Percentiles rank a stretch among this genome's conserved stretches.
These are phyloP conservation scores for Malus sieversii DNA, from an alignment of 306 rosid species.

Conservation along the genomic window DNA sequence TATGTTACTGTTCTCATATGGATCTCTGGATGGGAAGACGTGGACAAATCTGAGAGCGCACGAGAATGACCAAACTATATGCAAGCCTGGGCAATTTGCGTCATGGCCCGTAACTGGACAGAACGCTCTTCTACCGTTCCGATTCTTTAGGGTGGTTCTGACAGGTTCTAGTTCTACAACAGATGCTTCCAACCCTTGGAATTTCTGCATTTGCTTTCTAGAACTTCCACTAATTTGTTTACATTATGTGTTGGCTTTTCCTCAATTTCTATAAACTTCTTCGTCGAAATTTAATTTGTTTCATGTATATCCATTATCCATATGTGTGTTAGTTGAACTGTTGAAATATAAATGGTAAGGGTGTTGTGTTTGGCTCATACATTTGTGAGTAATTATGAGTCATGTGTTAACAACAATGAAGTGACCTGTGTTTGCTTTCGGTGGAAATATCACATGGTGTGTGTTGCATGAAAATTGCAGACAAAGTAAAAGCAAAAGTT, in stretches of 20 bases:
- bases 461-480: too few relatives aligned
- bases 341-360: background rate
- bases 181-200: constrained; percentile 67
- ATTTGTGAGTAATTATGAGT: too few relatives aligned
- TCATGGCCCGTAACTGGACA: constrained; percentile 76
- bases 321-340: background rate
- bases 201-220: constrained; percentile 66
- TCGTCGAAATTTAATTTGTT: background rate
- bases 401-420: too few relatives aligned
- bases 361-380: too few relatives aligned
- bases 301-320: background rate
- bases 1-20: constrained; percentile 28
- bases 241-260: background rate
- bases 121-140: constrained; percentile 67
- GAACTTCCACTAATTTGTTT: constrained; percentile 51
- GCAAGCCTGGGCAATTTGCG: constrained; percentile 89
- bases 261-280: background rate
- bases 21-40: constrained; percentile 75
- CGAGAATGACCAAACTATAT: constrained; percentile 65
- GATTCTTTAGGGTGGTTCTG: constrained; percentile 63
- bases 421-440: too few relatives aligned
- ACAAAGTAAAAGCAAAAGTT: too few relatives aligned
- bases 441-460: too few relatives aligned
- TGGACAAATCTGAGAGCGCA: constrained; percentile 73
- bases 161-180: constrained; percentile 45